Conservation (phyloP, 768 basidiomycete species). For the Porphyrellus cyaneotinctus region DNA sequence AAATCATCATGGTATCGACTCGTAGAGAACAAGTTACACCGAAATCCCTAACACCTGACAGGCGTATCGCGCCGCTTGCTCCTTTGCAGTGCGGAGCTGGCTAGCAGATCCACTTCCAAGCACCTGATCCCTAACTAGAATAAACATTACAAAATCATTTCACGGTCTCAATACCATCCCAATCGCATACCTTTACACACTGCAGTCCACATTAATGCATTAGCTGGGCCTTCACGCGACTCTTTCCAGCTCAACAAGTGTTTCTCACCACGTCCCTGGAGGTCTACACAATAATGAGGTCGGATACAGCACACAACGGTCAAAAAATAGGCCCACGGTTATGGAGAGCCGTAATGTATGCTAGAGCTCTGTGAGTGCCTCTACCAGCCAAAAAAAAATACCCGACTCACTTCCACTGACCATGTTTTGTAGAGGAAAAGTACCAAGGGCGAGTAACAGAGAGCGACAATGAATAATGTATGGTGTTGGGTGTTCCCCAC, state of each 20-base stretch:
- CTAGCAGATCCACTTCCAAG: conserved; percentile 45
- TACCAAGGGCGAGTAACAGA: neutral
- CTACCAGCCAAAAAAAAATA: neutral
- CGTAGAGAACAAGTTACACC: conserved; percentile 2
- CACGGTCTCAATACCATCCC: neutral
- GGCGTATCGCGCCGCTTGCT: conserved; percentile 44
- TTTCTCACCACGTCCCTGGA: conserved; percentile 31
- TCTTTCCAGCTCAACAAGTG: conserved; percentile 42
- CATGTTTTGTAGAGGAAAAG: conserved; percentile 15
- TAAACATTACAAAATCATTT: neutral
- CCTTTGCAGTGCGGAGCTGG: conserved; percentile 45
- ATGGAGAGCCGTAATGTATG: conserved; percentile 35
- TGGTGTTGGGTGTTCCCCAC: neutral
- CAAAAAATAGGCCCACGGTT: conserved; percentile 39
- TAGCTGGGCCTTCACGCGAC: conserved; percentile 36
- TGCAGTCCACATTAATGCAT: conserved; percentile 47
- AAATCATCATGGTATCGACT: conserved; percentile 2
- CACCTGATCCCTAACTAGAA: conserved; percentile 43
- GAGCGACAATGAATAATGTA: neutral
- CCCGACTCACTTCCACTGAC: conserved; percentile 17
- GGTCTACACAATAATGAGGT: conserved; percentile 26
- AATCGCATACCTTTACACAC: conserved; percentile 50
- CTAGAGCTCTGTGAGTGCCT: conserved; percentile 24
- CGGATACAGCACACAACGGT: neutral
- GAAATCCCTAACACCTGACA: conserved; percentile 31